Conservation (phyloP, 345 rosid species). For the Punica granatum region DNA sequence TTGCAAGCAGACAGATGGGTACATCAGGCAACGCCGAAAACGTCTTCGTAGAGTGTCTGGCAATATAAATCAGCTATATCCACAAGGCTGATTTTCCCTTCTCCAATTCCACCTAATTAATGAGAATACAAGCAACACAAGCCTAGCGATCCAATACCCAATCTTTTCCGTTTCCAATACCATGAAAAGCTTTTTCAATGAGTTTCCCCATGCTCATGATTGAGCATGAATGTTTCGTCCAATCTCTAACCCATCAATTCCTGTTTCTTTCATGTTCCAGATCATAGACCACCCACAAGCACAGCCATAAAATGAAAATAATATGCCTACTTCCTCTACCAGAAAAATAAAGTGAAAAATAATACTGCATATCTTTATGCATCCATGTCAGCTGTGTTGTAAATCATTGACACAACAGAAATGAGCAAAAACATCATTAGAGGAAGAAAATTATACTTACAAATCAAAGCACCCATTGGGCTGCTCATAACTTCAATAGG, state of each 20-base stretch:
- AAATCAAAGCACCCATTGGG: constrained; percentile 82
- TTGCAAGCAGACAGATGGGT: background rate
- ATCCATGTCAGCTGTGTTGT: background rate
- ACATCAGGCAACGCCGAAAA: background rate
- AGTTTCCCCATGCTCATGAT: too few species aligned
- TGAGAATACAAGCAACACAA: background rate
- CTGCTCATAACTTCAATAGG: constrained; percentile 87
- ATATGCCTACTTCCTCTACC: too few species aligned
- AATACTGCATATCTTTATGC: too few species aligned
- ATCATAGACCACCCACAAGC: background rate
- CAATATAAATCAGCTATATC: background rate
- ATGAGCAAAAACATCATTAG: too few species aligned
- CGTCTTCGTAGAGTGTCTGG: background rate
- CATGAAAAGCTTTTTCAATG: background rate
- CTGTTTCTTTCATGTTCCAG: background rate
- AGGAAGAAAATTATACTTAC: constrained; percentile 38
- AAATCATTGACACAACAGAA: too few species aligned
- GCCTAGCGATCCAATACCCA: background rate
- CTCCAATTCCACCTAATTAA: background rate
- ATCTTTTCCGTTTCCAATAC: background rate
- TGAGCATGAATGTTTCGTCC: too few species aligned
- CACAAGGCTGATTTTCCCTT: background rate
- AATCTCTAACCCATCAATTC: background rate
- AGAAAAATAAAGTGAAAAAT: too few species aligned
- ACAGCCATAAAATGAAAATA: too few species aligned